Percentiles rank a stretch among this genome's conserved stretches.
Conservation (phyloP, 306 rosid genomes). For the Trichosanthes truncata region DNA sequence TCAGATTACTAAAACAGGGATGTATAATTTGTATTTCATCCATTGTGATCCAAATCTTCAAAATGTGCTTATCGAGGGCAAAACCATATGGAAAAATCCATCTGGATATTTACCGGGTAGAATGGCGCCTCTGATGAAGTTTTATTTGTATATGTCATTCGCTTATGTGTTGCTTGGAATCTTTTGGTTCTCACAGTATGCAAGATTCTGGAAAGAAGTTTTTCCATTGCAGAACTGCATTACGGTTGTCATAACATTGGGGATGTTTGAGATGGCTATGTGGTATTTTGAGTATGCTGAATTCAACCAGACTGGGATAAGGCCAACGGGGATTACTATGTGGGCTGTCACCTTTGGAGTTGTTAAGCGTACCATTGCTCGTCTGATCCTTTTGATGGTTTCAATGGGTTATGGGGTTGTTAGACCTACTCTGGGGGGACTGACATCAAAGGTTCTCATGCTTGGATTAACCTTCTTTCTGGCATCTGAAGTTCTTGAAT, state of each 20-base stretch:
- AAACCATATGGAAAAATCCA: constrained; percentile 90
- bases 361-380: constrained; percentile 73
- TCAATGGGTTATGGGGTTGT: constrained; percentile 97
- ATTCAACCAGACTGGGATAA: constrained; percentile 79
- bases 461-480: constrained; percentile 90
- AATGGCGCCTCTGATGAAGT: constrained; percentile 90
- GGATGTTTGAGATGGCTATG: constrained; percentile 91
- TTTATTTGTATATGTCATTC: constrained; percentile 86
- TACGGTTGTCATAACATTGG: constrained; percentile 77
- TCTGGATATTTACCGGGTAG: constrained; percentile 87
- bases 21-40: constrained; percentile 93
- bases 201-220: constrained; percentile 82
- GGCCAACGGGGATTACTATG: constrained; percentile 83
- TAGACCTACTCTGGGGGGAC: constrained; percentile 94
- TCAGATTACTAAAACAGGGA: constrained; percentile 68
- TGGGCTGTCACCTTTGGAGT: constrained; percentile 94
- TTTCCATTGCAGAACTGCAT: constrained; percentile 91
- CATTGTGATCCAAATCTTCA: constrained; percentile 78
- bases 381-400: constrained; percentile 69
- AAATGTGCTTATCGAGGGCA: constrained; percentile 71
- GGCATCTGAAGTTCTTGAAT: constrained; percentile 87
- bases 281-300: constrained; percentile 93
- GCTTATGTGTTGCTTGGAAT: constrained; percentile 78
- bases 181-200: constrained; percentile 87
- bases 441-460: constrained; percentile 78